Evolutionary conservation across 345 rosid genomes (phyloP), one percentile per base, ranked within the genome.

Genomic region (Citrus cavaleriei): DNA sequence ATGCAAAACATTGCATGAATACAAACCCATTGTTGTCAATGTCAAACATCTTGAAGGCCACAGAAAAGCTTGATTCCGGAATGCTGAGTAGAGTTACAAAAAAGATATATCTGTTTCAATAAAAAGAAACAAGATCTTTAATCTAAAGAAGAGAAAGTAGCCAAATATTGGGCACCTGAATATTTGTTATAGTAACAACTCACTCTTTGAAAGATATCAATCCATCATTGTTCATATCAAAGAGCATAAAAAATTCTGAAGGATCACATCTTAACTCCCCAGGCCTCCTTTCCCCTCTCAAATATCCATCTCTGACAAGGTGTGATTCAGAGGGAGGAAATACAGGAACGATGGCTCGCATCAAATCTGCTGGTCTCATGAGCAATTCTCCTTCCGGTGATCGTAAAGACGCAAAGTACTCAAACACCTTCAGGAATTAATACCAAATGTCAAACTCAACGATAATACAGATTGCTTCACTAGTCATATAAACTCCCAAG

Each of bases 31-130:
- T 87, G 73, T 90, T 89, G 88, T 96, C 85, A 4, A 80, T 77
- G 78, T 96, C 99, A 85, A 96, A 93, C 99, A 91, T 96, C 82
- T 90, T 96, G 91, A 96, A 96, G 71, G 94, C 89, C 59, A 92
- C 87, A 2, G 94, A 85, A 74, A 96, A 94, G 85, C 93, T 83
- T 22, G 98, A 91, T 82, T 94, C 98, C 18, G 98, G 99, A 21
- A 92, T 89, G 84, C 99, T 89, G 68, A 96, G 97, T 68, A 96
- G 85, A 6, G 97, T 96, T 54, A 91, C 93, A 70, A 94, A 92
- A 86, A 96, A 96, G 81, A 96, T 94, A 73, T 94, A 94, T 92
- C 99, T 96, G 91, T 70, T 78, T 54, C 77, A 78, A 83, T 3
- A 38, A 71, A 74, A 61, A 63, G 38, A 37, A 63, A 59, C 10